Conservation (phyloP, 2,329 filamentous ascomycete species). For the Alternaria rosae region DNA sequence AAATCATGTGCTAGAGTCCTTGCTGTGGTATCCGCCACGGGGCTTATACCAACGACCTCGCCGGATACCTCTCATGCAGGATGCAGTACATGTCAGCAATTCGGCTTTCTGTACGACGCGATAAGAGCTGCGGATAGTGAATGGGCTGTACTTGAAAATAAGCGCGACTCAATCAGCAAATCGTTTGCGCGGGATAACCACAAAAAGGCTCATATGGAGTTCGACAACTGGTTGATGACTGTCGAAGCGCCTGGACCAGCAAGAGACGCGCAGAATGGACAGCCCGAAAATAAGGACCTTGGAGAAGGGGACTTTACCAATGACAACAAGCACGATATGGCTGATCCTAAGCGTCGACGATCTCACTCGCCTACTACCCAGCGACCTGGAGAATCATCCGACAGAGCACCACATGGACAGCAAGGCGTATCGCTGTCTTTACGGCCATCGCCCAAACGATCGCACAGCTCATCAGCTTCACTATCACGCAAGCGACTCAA, state of each 20-base stretch:
- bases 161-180: slow-evolving; percentile 22
- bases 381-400: background rate
- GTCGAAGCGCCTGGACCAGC: slow-evolving; percentile 20
- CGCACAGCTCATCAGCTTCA: slow-evolving; percentile 9
- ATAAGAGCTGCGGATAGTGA: slow-evolving; percentile 21
- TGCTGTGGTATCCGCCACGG: slow-evolving; percentile 16
- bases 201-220: slow-evolving; percentile 24
- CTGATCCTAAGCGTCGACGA: slow-evolving; percentile 13
- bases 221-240: slow-evolving; percentile 37
- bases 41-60: slow-evolving; percentile 12
- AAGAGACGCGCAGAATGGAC: background rate
- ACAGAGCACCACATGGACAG: background rate
- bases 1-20: slow-evolving; percentile 16
- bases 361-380: slow-evolving; percentile 13
- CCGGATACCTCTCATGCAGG: background rate
- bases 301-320: background rate
- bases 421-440: slow-evolving; percentile 1
- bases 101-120: slow-evolving; percentile 22
- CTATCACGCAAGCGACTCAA: slow-evolving; percentile 27
- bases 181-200: slow-evolving; percentile 20
- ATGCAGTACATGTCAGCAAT: slow-evolving; percentile 29
- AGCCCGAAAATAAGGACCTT: background rate
- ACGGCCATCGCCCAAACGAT: slow-evolving; percentile 11
- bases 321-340: slow-evolving; percentile 2
- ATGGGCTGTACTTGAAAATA: slow-evolving; percentile 17